Conservation (phyloP, 805 yeast genomes). For the Candida succiphila region DNA sequence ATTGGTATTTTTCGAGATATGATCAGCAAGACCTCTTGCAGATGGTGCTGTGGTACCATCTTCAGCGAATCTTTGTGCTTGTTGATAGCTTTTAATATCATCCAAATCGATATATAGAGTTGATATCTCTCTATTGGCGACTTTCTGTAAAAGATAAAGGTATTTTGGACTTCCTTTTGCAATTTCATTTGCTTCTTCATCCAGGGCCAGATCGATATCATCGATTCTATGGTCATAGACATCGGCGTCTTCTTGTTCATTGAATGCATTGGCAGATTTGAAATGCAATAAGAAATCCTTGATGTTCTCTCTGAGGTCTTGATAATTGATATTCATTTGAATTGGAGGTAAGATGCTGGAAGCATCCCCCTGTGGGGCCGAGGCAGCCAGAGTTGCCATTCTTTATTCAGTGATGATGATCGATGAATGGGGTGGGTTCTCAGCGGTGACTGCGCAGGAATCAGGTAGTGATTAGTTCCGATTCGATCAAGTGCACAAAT, state of each 20-base stretch:
- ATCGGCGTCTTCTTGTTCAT: slow-evolving; percentile 18
- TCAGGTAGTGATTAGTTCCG: no score
- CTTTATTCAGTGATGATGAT: neutral
- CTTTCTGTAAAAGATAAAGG: slow-evolving; percentile 57
- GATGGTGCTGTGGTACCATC: slow-evolving; percentile 2
- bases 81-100: slow-evolving; percentile 68
- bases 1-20: slow-evolving; percentile 63
- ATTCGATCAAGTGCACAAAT: no score
- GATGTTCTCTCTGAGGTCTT: slow-evolving; percentile 45
- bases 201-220: slow-evolving; percentile 15
- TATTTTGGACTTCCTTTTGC: slow-evolving; percentile 55
- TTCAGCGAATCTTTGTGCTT: slow-evolving; percentile 20
- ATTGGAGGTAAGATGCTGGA: slow-evolving; percentile 16
- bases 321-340: slow-evolving; percentile 42
- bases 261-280: slow-evolving; percentile 30
- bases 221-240: slow-evolving; percentile 25
- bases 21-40: slow-evolving; percentile 32
- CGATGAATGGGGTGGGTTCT: neutral
- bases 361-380: slow-evolving; percentile 5
- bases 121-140: slow-evolving; percentile 75
- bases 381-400: slow-evolving; percentile 15
- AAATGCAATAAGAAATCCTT: slow-evolving; percentile 61
- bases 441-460: no score
- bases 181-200: slow-evolving; percentile 13
- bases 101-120: slow-evolving; percentile 71